phyloP scores from a whole-genome alignment of 2,329 filamentous ascomycete genomes.

The Colletotrichum chlorophyti region DNA sequence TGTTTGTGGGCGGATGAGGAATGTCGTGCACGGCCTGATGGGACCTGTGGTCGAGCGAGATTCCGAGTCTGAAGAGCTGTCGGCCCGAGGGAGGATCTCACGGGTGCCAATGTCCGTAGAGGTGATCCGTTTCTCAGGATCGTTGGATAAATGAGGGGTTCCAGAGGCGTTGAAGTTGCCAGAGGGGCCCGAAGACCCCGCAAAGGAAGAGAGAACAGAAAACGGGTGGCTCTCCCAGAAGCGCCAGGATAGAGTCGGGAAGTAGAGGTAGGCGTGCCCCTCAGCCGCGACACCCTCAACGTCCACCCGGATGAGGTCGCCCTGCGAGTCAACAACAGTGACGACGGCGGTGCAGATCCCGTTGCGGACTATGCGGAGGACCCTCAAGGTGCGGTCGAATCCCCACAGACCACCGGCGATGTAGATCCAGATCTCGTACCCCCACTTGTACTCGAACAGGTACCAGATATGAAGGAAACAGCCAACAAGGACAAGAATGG shows the following conservation, averaged over 20 bases:
- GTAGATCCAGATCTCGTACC: conserved; percentile 45
- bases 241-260: conserved; percentile 42
- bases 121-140: not conserved
- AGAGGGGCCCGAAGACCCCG: not conserved
- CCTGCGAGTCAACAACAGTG: conserved; percentile 33
- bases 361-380: conserved; percentile 33
- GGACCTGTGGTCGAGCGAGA: not conserved
- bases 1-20: conserved; percentile 1
- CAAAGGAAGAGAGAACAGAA: conserved; percentile 33
- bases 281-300: conserved; percentile 32
- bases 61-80: not conserved
- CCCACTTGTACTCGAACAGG: conserved; percentile 41
- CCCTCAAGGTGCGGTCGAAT: conserved; percentile 36
- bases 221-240: conserved; percentile 47
- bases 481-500: conserved; percentile 40
- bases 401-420: conserved; percentile 40
- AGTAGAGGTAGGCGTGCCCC: conserved; percentile 43
- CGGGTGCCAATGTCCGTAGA: not conserved
- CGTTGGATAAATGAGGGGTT: not conserved
- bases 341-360: conserved; percentile 34
- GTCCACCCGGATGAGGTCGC: conserved; percentile 41
- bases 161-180: not conserved
- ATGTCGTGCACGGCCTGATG: not conserved
- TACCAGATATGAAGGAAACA: conserved; percentile 46
- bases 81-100: not conserved